A percentile compares a stretch with the other conserved stretches of the same genome.
These are phyloP conservation scores for Diaporthe velutina DNA, from an alignment of 2,329 filamentous ascomycete genomes.

Conservation along the genomic window DNA sequence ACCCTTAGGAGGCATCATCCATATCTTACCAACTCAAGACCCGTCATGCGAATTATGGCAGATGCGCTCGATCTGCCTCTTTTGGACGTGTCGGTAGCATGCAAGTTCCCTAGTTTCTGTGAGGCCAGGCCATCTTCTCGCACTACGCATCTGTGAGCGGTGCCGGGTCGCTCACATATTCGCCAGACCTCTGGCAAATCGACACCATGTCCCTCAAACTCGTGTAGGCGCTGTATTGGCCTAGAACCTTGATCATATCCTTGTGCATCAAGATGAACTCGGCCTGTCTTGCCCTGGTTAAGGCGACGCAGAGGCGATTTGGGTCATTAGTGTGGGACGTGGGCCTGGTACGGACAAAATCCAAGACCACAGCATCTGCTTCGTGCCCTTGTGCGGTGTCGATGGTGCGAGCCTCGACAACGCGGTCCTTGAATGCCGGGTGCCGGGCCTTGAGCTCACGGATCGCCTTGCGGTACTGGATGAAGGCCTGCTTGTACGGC, in stretches of 20 bases:
- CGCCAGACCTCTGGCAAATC: background rate
- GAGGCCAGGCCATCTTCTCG: no score
- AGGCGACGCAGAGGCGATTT: slow-evolving; percentile 59
- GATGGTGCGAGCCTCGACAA: slow-evolving; percentile 57
- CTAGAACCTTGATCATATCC: slow-evolving; percentile 45
- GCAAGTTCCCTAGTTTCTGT: no score
- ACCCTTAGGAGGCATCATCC: no score
- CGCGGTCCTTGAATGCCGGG: slow-evolving; percentile 44
- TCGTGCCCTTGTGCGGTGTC: slow-evolving; percentile 62
- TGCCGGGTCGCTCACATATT: no score
- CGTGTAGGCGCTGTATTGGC: no score
- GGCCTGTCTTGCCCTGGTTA: slow-evolving; percentile 59
- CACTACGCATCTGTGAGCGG: no score
- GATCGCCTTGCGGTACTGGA: slow-evolving; percentile 50
- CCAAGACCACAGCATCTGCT: slow-evolving; percentile 61
- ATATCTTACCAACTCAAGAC: no score
- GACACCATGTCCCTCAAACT: background rate
- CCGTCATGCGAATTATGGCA: no score
- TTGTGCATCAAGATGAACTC: slow-evolving; percentile 61
- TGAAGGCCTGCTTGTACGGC: slow-evolving; percentile 55
- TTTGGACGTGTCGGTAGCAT: no score
- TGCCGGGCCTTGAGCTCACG: slow-evolving; percentile 45
- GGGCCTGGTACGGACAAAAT: slow-evolving; percentile 54
- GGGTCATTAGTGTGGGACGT: slow-evolving; percentile 58
- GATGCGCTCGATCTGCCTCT: no score